These are phyloP conservation scores for Nematocida homosporus DNA, from an alignment of 371 early-diverging fungal species.

Conservation along the genomic window DNA sequence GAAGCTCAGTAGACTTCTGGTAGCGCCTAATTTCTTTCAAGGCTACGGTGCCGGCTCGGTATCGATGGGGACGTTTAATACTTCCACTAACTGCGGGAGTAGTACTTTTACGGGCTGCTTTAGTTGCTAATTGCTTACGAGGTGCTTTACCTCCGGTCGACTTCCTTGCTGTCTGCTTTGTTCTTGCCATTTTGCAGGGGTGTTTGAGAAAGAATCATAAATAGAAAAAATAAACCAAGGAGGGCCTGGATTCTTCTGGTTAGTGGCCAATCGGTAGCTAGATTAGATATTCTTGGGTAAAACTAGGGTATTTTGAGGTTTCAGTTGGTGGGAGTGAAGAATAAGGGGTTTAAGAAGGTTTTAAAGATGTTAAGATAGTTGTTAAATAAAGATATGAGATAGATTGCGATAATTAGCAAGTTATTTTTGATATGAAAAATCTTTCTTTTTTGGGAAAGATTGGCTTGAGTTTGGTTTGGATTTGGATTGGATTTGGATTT, in stretches of 20 bases:
- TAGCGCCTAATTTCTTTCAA: conserved; percentile 73
- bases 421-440: too few species aligned
- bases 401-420: too few species aligned
- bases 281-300: neutral
- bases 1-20: conserved; percentile 72
- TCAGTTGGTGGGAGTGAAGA: neutral
- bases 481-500: too few species aligned
- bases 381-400: neutral
- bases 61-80: conserved; percentile 67
- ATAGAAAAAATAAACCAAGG: conserved; percentile 52
- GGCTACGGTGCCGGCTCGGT: conserved; percentile 72
- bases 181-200: conserved; percentile 67
- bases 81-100: conserved; percentile 36
- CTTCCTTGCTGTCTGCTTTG: conserved; percentile 68
- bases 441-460: too few species aligned
- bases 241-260: conserved; percentile 2
- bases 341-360: neutral
- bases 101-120: conserved; percentile 62
- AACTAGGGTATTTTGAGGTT: neutral
- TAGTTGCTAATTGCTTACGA: conserved; percentile 65
- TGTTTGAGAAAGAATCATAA: conserved; percentile 60
- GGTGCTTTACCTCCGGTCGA: conserved; percentile 67
- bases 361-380: neutral
- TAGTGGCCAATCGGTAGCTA: conserved; percentile 19
- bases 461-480: too few species aligned